Percentiles rank a stretch among this genome's conserved stretches.
phyloP scores from a whole-genome alignment of 768 basidiomycete species.

The Candolleomyces eurysporus region DNA sequence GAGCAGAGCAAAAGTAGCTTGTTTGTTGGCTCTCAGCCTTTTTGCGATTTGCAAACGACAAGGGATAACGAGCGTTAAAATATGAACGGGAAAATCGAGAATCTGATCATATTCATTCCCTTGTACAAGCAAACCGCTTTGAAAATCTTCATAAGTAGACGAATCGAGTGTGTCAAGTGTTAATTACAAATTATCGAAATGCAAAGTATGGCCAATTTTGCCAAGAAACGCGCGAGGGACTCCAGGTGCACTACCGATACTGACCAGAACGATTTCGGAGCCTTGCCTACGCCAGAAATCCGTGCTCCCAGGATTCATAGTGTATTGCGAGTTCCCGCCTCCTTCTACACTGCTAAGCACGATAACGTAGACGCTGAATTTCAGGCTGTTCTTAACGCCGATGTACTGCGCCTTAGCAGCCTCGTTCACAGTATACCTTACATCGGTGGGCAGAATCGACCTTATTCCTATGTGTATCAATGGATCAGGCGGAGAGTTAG shows the following conservation, averaged over 20 bases:
- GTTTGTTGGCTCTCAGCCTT: no score
- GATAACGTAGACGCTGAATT: background rate
- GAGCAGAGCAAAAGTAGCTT: no score
- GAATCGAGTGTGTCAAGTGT: no score
- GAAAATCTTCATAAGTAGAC: no score
- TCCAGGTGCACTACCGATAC: background rate
- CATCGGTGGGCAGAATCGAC: background rate
- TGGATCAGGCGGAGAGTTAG: background rate
- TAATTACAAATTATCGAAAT: no score
- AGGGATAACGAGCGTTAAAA: no score
- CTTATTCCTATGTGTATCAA: background rate
- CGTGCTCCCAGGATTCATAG: background rate
- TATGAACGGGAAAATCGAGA: no score
- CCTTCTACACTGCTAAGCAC: background rate
- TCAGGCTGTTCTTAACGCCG: background rate
- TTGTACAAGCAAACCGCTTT: no score
- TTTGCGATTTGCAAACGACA: no score
- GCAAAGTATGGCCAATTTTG: background rate
- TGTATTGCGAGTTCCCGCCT: background rate
- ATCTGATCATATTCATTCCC: no score
- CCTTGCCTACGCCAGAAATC: background rate
- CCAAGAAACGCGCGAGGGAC: background rate
- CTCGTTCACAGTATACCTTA: background rate
- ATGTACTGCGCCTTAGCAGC: background rate
- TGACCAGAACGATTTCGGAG: background rate